Evolutionary conservation across 208 protist species (phyloP), one percentile per base, ranked within the genome.

Genomic region (Acanthamoeba triangularis): DNA sequence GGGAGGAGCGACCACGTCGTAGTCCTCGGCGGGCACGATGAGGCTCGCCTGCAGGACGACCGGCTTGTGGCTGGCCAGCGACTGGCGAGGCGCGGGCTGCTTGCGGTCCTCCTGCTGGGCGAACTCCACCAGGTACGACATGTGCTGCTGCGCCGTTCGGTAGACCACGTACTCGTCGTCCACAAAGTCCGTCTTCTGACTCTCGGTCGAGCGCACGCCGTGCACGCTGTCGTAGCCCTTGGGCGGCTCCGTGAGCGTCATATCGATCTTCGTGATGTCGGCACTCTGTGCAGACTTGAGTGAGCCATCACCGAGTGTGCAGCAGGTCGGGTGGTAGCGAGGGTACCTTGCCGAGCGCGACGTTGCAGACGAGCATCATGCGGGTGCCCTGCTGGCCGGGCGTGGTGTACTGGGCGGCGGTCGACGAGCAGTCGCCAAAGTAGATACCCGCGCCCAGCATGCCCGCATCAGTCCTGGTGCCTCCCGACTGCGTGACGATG

Each of bases 101-200:
- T 61, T 76, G 44, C 13, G 11, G 54, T 93, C 87, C 28, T 25
- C 28, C 61, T 78, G 44, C 4, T 41, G 5, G 41, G 11, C 8
- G 61, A 97, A 96, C 61, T 96, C 91, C 20, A 97, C 61, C 14
- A 97, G 23, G 63, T 97, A 97, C 44, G 63, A n/a, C 28, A 96
- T 30, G 28, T 84, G 95, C 84, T 97, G 96, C 92, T 97, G 96
- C 13, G 91, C 92, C 28, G 96, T 25, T 92, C 78, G 52, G 61
- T 95, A 97, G 2, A 97, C 80, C 6, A 82, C 94, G 49, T 96
- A 96, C 67, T 97, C 96, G 59, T 96, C 90, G 76, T 96, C 96
- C 25, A 23, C 23, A 63, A 97, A 97, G 20, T 59, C 90, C 0
- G 94, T 95, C 28, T 54, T 14, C 28, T 90, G 54, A 25, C 37